Percentiles rank a stretch among this genome's conserved stretches.
These are phyloP conservation scores for Phialocephala subalpina DNA, from an alignment of 2,329 filamentous ascomycete genomes.

Conservation along the genomic window DNA sequence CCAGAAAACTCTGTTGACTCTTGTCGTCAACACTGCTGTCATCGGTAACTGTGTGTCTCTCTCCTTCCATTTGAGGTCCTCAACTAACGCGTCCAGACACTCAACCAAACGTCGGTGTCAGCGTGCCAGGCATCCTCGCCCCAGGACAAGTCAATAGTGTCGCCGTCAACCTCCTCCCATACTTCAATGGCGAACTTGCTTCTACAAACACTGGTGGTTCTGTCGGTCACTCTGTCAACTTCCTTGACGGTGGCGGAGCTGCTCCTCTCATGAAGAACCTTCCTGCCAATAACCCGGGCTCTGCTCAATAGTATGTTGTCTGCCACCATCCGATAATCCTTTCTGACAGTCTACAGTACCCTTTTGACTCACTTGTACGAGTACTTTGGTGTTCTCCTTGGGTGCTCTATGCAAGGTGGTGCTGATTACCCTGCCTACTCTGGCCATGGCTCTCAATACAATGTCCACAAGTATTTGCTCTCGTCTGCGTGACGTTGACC, in stretches of 20 bases:
- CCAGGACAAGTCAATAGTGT: constrained; percentile 57
- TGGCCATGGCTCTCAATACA: constrained; percentile 56
- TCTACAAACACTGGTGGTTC: constrained; percentile 60
- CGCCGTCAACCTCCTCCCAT: constrained; percentile 64
- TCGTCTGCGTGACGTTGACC: neutral
- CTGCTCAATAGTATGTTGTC: constrained; percentile 60
- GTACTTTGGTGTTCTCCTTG: constrained; percentile 66
- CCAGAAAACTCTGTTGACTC: constrained; percentile 62
- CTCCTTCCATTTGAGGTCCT: neutral
- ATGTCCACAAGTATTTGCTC: constrained; percentile 56
- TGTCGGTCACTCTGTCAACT: constrained; percentile 60
- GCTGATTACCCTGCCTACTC: constrained; percentile 58
- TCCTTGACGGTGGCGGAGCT: constrained; percentile 66
- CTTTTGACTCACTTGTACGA: constrained; percentile 69
- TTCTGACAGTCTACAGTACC: constrained; percentile 40
- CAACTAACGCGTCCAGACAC: constrained; percentile 50
- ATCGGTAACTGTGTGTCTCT: constrained; percentile 63
- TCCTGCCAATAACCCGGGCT: constrained; percentile 57
- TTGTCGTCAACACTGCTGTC: constrained; percentile 69
- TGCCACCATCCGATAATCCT: neutral
- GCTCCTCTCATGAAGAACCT: constrained; percentile 62
- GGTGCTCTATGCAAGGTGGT: constrained; percentile 60
- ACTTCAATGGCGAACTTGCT: constrained; percentile 63
- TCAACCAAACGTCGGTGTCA: constrained; percentile 58
- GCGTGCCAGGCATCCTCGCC: constrained; percentile 65